Conservation (phyloP, 176 grass and related monocot species). For the Tillandsia leiboldiana region DNA sequence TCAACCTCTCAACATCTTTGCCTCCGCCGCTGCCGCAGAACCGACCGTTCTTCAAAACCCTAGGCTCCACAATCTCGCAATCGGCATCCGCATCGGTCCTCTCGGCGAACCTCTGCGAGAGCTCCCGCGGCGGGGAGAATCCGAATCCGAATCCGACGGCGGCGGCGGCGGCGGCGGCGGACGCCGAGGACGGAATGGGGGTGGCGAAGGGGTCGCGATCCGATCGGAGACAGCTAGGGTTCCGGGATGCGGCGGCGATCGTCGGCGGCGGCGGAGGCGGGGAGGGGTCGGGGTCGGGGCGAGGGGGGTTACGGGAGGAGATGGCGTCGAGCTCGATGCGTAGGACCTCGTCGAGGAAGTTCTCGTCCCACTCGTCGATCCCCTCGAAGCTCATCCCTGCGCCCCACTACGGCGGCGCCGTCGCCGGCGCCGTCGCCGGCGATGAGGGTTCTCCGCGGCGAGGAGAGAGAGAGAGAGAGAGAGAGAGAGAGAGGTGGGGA, state of each 20-base stretch:
- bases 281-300: neutral
- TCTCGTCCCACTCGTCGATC: conserved; percentile 30
- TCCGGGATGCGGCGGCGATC: neutral
- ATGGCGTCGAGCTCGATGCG: conserved; percentile 2
- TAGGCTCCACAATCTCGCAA: neutral
- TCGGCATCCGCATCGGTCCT: neutral
- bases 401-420: neutral
- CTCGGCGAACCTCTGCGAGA: conserved; percentile 33
- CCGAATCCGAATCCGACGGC: neutral
- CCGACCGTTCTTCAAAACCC: conserved; percentile 4
- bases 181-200: neutral
- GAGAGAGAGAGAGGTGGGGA: no score
- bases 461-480: no score
- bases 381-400: conserved; percentile 36
- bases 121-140: conserved; percentile 50
- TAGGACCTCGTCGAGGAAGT: conserved; percentile 16
- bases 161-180: neutral
- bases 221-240: neutral
- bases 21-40: conserved; percentile 3
- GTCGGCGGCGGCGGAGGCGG: neutral
- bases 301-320: conserved; percentile 36
- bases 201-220: no score
- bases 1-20: conserved; percentile 55
- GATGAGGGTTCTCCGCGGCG: neutral
- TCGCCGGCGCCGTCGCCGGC: neutral